Evolutionary conservation across 331 rosid species (phyloP).

Genomic region (Quercus lobata): DNA sequence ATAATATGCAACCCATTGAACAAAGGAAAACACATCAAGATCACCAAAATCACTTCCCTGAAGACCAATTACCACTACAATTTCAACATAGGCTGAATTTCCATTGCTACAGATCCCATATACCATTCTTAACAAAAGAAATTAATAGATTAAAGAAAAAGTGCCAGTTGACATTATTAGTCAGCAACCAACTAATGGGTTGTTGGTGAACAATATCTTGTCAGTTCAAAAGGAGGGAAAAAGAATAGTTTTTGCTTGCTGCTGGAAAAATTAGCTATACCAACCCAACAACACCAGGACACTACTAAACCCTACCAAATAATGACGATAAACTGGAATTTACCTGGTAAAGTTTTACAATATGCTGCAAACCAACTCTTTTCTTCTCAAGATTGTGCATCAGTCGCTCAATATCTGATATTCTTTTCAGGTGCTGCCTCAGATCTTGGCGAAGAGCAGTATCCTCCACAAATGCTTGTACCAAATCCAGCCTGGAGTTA

Average conservation of each 20-base stretch:
- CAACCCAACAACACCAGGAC: conserved; percentile 5
- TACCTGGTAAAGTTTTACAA: conserved; percentile 98
- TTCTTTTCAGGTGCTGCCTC: conserved; percentile 90
- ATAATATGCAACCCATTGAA: not conserved
- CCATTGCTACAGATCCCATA: not conserved
- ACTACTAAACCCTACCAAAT: conserved; percentile 10
- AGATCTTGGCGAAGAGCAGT: conserved; percentile 74
- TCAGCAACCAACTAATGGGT: not conserved
- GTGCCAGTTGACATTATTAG: not conserved
- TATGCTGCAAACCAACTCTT: conserved; percentile 87
- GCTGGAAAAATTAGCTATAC: not conserved
- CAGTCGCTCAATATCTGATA: conserved; percentile 84
- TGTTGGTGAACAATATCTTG: not conserved
- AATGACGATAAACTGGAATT: not conserved
- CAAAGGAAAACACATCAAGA: not conserved
- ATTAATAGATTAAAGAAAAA: not conserved
- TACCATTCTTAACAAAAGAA: not conserved
- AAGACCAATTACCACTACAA: not conserved
- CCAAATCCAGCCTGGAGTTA: conserved; percentile 78
- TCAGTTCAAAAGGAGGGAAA: not conserved
- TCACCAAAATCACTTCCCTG: not conserved
- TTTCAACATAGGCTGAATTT: not conserved
- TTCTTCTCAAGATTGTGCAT: conserved; percentile 69
- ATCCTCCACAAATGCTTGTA: conserved; percentile 93
- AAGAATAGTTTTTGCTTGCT: not conserved